Evolutionary conservation across 2,329 filamentous ascomycete genomes (phyloP).

Genomic region (Phaeosphaeriaceae sp.): DNA sequence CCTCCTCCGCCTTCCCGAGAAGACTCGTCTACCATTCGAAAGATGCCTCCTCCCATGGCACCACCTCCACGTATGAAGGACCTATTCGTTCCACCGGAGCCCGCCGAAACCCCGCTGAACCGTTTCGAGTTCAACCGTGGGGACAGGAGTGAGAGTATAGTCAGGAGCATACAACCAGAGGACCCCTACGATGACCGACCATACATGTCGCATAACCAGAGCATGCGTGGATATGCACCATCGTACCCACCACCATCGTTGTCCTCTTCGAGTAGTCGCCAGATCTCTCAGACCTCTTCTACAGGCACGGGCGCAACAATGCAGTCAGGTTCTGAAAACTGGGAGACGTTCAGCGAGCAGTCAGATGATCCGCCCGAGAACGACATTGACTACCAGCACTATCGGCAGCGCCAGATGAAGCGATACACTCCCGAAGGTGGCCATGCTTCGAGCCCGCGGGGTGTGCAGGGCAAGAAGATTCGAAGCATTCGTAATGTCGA

Average conservation of each 20-base stretch:
- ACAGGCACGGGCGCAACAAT: constrained; percentile 61
- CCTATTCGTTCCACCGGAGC: constrained; percentile 65
- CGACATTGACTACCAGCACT: constrained; percentile 82
- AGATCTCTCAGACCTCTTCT: constrained; percentile 72
- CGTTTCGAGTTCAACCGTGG: constrained; percentile 47
- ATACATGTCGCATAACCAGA: constrained; percentile 44
- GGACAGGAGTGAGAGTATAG: constrained; percentile 64
- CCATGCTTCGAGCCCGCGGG: constrained; percentile 41
- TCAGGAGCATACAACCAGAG: constrained; percentile 71
- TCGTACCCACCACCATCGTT: constrained; percentile 37
- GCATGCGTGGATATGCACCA: constrained; percentile 33
- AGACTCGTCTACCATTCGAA: constrained; percentile 40
- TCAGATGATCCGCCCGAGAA: constrained; percentile 69
- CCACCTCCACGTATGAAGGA: constrained; percentile 93
- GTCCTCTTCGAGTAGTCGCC: constrained; percentile 57
- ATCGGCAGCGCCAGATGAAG: constrained; percentile 73
- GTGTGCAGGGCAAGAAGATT: constrained; percentile 46
- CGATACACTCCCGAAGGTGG: constrained; percentile 57
- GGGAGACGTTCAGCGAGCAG: constrained; percentile 93
- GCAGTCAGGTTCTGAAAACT: constrained; percentile 89
- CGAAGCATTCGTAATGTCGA: constrained; percentile 57
- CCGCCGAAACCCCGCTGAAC: constrained; percentile 53
- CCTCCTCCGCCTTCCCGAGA: constrained; percentile 38
- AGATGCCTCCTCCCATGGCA: constrained; percentile 57
- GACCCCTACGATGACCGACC: constrained; percentile 77